Conservation (phyloP, 352 stramenopile species). For the Elongisporangium anandrum region DNA sequence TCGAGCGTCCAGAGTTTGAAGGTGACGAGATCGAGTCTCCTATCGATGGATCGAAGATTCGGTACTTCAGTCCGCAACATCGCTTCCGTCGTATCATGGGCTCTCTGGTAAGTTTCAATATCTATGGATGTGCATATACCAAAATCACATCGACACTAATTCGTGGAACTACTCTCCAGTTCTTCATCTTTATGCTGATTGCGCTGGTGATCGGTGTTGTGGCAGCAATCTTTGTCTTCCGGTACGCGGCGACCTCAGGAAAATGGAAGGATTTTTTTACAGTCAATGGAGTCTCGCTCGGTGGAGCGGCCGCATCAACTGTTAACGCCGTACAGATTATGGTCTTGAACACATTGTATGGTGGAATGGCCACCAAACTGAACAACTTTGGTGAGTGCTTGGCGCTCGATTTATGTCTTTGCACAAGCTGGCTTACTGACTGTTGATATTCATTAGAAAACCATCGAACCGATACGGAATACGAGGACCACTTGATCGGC, state of each 20-base stretch:
- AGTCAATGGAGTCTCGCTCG: slow-evolving; percentile 36
- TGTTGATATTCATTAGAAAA: no score
- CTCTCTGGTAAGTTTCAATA: slow-evolving; percentile 41
- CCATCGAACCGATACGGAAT: slow-evolving; percentile 96
- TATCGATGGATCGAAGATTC: slow-evolving; percentile 66
- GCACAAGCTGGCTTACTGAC: no score
- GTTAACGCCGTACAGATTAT: slow-evolving; percentile 81
- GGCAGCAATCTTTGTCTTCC: slow-evolving; percentile 71
- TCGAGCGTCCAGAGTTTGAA: slow-evolving; percentile 66
- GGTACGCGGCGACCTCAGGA: slow-evolving; percentile 44
- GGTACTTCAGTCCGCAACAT: slow-evolving; percentile 69
- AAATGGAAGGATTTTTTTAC: slow-evolving; percentile 61
- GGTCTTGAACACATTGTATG: slow-evolving; percentile 77
- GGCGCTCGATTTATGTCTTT: no score
- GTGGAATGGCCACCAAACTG: slow-evolving; percentile 46
- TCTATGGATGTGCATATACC: neutral
- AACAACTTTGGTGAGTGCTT: slow-evolving; percentile 44
- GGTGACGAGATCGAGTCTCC: slow-evolving; percentile 68
- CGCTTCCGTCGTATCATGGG: slow-evolving; percentile 61
- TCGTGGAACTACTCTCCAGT: neutral
- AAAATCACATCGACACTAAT: no score
- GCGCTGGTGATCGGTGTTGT: slow-evolving; percentile 63
- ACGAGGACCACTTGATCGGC: slow-evolving; percentile 89
- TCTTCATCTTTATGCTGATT: slow-evolving; percentile 72
- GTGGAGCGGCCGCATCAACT: slow-evolving; percentile 54